Conservation (phyloP, 2,329 filamentous ascomycete species). For the Laburnicola sp. region DNA sequence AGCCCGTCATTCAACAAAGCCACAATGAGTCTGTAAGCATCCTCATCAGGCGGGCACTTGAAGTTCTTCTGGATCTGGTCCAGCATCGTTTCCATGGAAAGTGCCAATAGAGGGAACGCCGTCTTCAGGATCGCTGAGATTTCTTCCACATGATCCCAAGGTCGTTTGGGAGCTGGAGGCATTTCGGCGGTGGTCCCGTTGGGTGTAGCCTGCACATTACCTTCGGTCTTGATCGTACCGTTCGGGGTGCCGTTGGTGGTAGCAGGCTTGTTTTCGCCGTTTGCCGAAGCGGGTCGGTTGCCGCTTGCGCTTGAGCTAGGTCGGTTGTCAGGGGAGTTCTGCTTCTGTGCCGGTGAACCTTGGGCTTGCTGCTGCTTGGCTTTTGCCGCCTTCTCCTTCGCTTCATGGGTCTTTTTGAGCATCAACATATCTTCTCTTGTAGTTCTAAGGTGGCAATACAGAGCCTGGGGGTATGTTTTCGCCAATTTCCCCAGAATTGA, state of each 20-base stretch:
- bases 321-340: slow-evolving; percentile 40
- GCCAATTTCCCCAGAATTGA: slow-evolving; percentile 89
- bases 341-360: slow-evolving; percentile 43
- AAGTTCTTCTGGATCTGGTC: slow-evolving; percentile 99
- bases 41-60: slow-evolving; percentile 97
- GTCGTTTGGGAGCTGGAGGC: slow-evolving; percentile 61
- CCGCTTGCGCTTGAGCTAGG: slow-evolving; percentile 39
- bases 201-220: slow-evolving; percentile 39
- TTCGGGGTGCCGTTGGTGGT: slow-evolving; percentile 48
- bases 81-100: slow-evolving; percentile 99
- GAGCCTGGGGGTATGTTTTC: slow-evolving; percentile 88
- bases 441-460: slow-evolving; percentile 94
- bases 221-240: slow-evolving; percentile 46
- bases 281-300: slow-evolving; percentile 36
- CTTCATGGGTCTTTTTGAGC: slow-evolving; percentile 85
- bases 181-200: slow-evolving; percentile 25
- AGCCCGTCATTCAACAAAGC: slow-evolving; percentile 93
- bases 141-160: slow-evolving; percentile 96
- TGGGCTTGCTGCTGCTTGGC: slow-evolving; percentile 57
- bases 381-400: slow-evolving; percentile 56
- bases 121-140: slow-evolving; percentile 96
- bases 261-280: slow-evolving; percentile 57
- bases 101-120: slow-evolving; percentile 88
- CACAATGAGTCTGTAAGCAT: slow-evolving; percentile 96
- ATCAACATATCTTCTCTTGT: slow-evolving; percentile 90